phyloP scores from a whole-genome alignment of 164 flowering plant genomes.

The Vitis cinerea region DNA sequence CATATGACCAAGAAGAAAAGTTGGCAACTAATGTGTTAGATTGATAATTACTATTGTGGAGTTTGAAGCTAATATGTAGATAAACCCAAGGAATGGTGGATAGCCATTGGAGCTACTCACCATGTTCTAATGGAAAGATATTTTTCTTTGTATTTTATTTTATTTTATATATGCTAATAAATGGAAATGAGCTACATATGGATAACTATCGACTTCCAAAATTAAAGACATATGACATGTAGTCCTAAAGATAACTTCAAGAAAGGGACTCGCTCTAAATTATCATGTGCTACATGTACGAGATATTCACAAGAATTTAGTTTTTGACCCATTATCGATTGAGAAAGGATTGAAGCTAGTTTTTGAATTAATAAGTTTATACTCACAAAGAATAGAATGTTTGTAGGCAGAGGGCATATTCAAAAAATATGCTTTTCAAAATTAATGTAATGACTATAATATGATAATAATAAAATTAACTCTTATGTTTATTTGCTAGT shows the following conservation, averaged over 20 bases:
- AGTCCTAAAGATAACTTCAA: neutral
- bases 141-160: neutral
- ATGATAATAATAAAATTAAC: too few relatives aligned
- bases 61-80: neutral
- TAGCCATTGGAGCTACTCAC: neutral
- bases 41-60: too few relatives aligned
- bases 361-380: conserved; percentile 6
- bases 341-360: neutral
- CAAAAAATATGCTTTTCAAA: too few relatives aligned
- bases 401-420: neutral
- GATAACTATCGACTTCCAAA: neutral
- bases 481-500: too few relatives aligned
- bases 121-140: neutral
- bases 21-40: too few relatives aligned
- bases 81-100: neutral
- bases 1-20: too few relatives aligned
- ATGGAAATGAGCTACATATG: neutral
- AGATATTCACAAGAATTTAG: neutral
- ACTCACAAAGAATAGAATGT: neutral
- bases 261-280: conserved; percentile 1
- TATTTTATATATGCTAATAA: neutral
- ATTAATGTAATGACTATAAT: too few relatives aligned
- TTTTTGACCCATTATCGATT: neutral
- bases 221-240: neutral
- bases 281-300: neutral